These are phyloP conservation scores for Aristolochia contorta DNA, from an alignment of 164 flowering plant species.

Conservation along the genomic window DNA sequence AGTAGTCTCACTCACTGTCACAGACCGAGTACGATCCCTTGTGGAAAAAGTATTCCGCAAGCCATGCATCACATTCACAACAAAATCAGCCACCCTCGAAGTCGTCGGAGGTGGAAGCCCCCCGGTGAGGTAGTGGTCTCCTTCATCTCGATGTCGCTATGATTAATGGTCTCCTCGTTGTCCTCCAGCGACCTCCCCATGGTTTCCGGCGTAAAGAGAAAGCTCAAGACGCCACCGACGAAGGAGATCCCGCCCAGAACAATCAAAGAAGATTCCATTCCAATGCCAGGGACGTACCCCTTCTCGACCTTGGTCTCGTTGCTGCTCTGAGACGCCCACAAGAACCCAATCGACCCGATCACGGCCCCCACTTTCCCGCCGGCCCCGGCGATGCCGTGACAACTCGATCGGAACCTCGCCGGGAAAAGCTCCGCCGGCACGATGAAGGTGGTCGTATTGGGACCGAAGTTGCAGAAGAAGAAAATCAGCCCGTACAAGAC, in stretches of 20 bases:
- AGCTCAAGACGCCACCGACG: slow-evolving; percentile 7
- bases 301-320: background rate
- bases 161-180: slow-evolving; percentile 12
- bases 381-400: slow-evolving; percentile 15
- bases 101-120: background rate
- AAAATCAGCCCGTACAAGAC: slow-evolving; percentile 10
- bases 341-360: slow-evolving; percentile 15
- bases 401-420: slow-evolving; percentile 10
- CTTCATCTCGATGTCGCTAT: background rate
- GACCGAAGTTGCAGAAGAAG: slow-evolving; percentile 21
- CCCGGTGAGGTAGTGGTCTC: background rate
- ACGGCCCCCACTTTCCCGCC: slow-evolving; percentile 13
- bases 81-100: no score
- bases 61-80: no score
- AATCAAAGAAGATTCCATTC: slow-evolving; percentile 10
- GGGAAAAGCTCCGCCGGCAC: slow-evolving; percentile 20
- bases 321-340: slow-evolving; percentile 13
- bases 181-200: slow-evolving; percentile 16
- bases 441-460: slow-evolving; percentile 14
- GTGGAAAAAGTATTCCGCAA: no score
- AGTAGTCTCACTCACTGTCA: no score
- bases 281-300: slow-evolving; percentile 12
- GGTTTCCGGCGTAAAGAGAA: slow-evolving; percentile 15
- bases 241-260: slow-evolving; percentile 3
- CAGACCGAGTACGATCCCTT: no score